phyloP scores from a whole-genome alignment of 768 basidiomycete genomes.

The Lactarius sp. region DNA sequence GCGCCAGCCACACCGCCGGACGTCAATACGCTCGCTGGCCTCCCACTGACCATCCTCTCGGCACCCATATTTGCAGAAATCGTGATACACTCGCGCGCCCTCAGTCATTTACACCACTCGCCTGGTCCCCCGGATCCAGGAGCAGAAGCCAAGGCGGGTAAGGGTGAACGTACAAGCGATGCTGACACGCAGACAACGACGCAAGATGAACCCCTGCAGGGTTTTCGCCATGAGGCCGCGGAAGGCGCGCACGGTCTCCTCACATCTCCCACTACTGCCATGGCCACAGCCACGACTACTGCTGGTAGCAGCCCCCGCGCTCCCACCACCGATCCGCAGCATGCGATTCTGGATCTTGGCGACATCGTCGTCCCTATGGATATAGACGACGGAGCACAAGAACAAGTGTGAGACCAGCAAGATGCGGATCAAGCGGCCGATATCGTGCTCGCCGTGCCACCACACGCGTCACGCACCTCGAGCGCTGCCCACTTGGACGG shows the following conservation, averaged over 20 bases:
- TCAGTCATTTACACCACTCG: neutral
- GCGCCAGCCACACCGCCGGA: neutral
- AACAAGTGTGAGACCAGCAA: neutral
- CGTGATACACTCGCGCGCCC: slow-evolving; percentile 3
- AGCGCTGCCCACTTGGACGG: slow-evolving; percentile 6
- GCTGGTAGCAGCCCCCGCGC: neutral
- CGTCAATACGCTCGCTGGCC: neutral
- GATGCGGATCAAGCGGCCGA: neutral
- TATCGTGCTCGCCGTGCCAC: neutral
- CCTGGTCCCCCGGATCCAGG: neutral
- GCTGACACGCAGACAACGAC: neutral
- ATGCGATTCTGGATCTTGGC: neutral
- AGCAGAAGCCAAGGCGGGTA: neutral
- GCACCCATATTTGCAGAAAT: neutral
- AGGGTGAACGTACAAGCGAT: neutral
- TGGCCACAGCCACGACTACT: neutral
- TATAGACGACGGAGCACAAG: neutral
- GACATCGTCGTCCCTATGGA: slow-evolving; percentile 2
- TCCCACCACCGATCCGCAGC: neutral
- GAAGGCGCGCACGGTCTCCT: slow-evolving; percentile 18
- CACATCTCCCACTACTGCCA: slow-evolving; percentile 3
- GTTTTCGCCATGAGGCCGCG: slow-evolving; percentile 17
- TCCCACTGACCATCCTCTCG: slow-evolving; percentile 6
- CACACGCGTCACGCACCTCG: neutral
- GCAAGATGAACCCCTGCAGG: neutral